These are phyloP conservation scores for Boletus sp. DNA, from an alignment of 768 basidiomycete species.

Conservation along the genomic window DNA sequence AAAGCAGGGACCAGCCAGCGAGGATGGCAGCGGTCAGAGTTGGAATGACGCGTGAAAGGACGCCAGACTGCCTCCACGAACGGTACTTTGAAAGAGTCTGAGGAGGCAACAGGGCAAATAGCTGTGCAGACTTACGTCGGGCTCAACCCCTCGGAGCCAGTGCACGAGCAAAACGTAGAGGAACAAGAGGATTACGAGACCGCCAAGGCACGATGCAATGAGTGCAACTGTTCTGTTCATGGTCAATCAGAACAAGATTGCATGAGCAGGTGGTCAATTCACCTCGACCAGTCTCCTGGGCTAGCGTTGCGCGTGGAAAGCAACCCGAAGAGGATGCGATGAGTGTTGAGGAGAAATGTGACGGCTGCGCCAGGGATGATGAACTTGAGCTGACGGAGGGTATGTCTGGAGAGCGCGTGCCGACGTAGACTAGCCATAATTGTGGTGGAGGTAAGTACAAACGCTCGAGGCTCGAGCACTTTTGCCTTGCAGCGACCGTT, in stretches of 20 bases:
- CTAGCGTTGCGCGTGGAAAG: constrained; percentile 29
- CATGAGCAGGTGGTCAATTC: background rate
- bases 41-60: constrained; percentile 68
- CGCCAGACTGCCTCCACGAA: constrained; percentile 69
- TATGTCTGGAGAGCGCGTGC: constrained; percentile 43
- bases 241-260: constrained; percentile 4
- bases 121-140: constrained; percentile 52
- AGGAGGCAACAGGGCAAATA: background rate
- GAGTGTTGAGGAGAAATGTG: constrained; percentile 62
- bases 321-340: constrained; percentile 48
- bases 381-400: constrained; percentile 69
- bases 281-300: constrained; percentile 54
- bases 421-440: constrained; percentile 21
- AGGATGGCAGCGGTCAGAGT: constrained; percentile 69
- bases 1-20: constrained; percentile 63
- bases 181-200: constrained; percentile 67
- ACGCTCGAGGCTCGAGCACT: background rate
- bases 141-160: constrained; percentile 63
- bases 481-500: background rate
- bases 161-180: constrained; percentile 68
- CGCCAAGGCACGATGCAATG: constrained; percentile 51
- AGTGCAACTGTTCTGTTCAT: constrained; percentile 50
- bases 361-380: constrained; percentile 65
- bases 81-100: constrained; percentile 51
- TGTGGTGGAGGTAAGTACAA: background rate